Conservation (phyloP, 441 rosid genomes). For the Erodium texanum region DNA sequence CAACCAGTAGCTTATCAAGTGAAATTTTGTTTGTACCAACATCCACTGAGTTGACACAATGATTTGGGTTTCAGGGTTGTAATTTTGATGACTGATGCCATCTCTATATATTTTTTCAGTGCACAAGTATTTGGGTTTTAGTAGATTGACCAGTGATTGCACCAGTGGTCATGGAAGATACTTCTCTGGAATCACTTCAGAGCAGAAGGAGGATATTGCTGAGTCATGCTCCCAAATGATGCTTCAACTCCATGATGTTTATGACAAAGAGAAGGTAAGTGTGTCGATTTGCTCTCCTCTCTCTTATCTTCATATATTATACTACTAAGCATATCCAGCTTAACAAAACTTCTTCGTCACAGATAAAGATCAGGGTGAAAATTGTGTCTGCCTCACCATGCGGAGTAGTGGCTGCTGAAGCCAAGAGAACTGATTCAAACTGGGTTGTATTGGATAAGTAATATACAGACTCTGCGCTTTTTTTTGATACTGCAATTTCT, state of each 20-base stretch:
- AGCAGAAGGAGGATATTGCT: slow-evolving; percentile 62
- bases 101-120: slow-evolving; percentile 33
- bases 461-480: no score
- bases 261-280: slow-evolving; percentile 81
- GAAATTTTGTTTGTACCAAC: no score
- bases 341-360: background rate
- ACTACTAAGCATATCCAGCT: background rate
- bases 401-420: slow-evolving; percentile 88
- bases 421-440: slow-evolving; percentile 65
- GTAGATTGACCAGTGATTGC: slow-evolving; percentile 83
- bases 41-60: no score
- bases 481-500: no score
- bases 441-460: slow-evolving; percentile 58
- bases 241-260: slow-evolving; percentile 87
- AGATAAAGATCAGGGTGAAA: slow-evolving; percentile 90
- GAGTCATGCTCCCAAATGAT: slow-evolving; percentile 92
- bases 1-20: no score
- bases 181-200: slow-evolving; percentile 50
- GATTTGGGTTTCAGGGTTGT: background rate
- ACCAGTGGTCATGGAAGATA: slow-evolving; percentile 55
- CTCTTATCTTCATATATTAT: no score
- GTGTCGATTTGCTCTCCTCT: no score
- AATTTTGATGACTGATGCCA: slow-evolving; percentile 11
- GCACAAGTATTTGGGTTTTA: slow-evolving; percentile 76
- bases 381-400: slow-evolving; percentile 77